Conservation (phyloP, 75 land plant species). For the Ceratopteris richardii region DNA sequence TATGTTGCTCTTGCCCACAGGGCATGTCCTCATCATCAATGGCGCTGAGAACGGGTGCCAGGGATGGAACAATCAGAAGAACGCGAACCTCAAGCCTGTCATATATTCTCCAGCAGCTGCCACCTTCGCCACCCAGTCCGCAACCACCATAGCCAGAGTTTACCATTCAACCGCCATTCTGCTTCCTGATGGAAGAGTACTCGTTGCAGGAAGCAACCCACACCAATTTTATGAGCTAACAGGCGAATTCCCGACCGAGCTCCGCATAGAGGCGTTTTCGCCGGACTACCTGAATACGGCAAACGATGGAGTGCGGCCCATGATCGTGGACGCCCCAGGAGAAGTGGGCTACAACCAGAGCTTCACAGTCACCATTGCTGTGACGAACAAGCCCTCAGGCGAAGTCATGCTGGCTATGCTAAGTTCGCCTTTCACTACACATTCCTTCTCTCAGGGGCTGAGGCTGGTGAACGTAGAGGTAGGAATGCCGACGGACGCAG, state of each 20-base stretch:
- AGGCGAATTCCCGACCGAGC: constrained; percentile 20
- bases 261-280: constrained; percentile 17
- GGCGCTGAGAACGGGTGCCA: constrained; percentile 12
- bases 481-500: neutral
- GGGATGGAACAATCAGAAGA: constrained; percentile 15
- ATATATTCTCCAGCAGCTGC: constrained; percentile 9
- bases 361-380: constrained; percentile 5
- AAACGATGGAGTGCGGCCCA: neutral
- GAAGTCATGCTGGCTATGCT: constrained; percentile 4
- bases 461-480: neutral
- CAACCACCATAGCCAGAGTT: constrained; percentile 19
- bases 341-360: neutral
- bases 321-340: neutral
- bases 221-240: constrained; percentile 16
- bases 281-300: constrained; percentile 14
- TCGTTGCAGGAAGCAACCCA: constrained; percentile 24
- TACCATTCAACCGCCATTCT: constrained; percentile 21
- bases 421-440: constrained; percentile 18
- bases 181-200: constrained; percentile 13
- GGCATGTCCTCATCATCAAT: constrained; percentile 18
- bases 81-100: constrained; percentile 11
- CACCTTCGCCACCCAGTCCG: neutral
- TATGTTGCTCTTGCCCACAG: constrained; percentile 11
- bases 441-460: constrained; percentile 19
- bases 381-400: neutral